Evolutionary conservation across 345 rosid species (phyloP).

Genomic region (Kernera saxatilis): DNA sequence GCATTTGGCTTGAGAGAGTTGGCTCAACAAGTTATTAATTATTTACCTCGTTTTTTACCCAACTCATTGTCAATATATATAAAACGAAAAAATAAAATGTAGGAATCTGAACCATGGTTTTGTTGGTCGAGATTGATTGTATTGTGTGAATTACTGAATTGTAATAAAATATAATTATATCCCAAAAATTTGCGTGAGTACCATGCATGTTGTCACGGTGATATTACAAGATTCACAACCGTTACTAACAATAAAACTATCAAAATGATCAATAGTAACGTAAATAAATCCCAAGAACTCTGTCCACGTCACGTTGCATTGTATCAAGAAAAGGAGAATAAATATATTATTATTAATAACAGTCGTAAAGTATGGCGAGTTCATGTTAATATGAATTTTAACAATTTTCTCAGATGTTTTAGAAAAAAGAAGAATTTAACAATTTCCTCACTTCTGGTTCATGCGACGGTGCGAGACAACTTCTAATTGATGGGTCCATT

Average conservation of each 20-base stretch:
- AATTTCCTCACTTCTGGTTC: background rate
- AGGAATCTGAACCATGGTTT: background rate
- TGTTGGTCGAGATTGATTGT: background rate
- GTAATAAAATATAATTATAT: background rate
- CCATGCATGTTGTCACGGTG: slow-evolving; percentile 23
- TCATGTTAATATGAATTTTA: background rate
- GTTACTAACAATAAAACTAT: background rate
- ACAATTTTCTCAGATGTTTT: no score
- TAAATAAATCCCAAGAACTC: background rate
- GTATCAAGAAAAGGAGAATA: no score
- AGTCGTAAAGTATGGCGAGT: no score
- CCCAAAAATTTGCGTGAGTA: background rate
- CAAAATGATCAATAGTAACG: slow-evolving; percentile 1
- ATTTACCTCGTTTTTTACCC: background rate
- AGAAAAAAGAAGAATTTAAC: no score
- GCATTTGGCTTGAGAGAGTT: background rate
- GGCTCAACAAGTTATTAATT: background rate
- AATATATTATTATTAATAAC: no score
- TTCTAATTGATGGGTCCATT: slow-evolving; percentile 24
- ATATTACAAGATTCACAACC: slow-evolving; percentile 6
- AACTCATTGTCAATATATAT: background rate
- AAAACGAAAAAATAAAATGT: background rate
- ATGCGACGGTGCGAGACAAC: slow-evolving; percentile 24
- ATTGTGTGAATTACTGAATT: background rate
- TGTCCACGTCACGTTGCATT: background rate